Percentiles rank a stretch among this genome's conserved stretches.
Conservation (phyloP, 495 filamentous ascomycete species). For the Daldinia loculata region DNA sequence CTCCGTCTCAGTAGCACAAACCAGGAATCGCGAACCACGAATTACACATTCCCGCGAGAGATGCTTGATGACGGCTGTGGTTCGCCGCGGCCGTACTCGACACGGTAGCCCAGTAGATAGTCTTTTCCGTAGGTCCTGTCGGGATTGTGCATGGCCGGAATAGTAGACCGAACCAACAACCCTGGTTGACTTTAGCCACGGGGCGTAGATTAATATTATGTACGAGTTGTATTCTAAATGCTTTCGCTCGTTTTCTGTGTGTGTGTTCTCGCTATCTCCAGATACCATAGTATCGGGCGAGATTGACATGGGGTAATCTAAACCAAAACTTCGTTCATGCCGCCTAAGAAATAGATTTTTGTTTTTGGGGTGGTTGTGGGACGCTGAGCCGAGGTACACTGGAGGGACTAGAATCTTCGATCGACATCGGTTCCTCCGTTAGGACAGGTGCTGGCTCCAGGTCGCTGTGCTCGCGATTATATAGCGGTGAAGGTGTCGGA, state of each 20-base stretch:
- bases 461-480: conserved; percentile 37
- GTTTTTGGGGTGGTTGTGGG: conserved; percentile 53
- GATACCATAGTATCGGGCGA: conserved; percentile 9
- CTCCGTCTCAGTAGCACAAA: conserved; percentile 1
- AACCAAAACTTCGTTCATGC: conserved; percentile 42
- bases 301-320: conserved; percentile 23
- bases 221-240: conserved; percentile 33
- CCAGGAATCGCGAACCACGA: conserved; percentile 11
- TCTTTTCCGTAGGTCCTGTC: neutral
- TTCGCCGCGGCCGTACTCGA: conserved; percentile 9
- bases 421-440: conserved; percentile 53
- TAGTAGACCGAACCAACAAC: conserved; percentile 14
- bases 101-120: neutral
- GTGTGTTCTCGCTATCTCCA: conserved; percentile 9
- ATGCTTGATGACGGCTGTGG: neutral
- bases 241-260: conserved; percentile 19
- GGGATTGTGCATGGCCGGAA: conserved; percentile 6
- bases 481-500: conserved; percentile 43
- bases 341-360: conserved; percentile 49
- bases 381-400: conserved; percentile 53
- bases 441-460: conserved; percentile 37
- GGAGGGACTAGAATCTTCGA: conserved; percentile 39
- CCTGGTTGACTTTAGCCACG: conserved; percentile 3
- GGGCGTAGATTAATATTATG: conserved; percentile 35
- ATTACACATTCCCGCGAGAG: conserved; percentile 22